A percentile compares a stretch with the other conserved stretches of the same genome.
phyloP scores from a whole-genome alignment of 1,139 yeast genomes.

The Sugiyamaella neomexicana region DNA sequence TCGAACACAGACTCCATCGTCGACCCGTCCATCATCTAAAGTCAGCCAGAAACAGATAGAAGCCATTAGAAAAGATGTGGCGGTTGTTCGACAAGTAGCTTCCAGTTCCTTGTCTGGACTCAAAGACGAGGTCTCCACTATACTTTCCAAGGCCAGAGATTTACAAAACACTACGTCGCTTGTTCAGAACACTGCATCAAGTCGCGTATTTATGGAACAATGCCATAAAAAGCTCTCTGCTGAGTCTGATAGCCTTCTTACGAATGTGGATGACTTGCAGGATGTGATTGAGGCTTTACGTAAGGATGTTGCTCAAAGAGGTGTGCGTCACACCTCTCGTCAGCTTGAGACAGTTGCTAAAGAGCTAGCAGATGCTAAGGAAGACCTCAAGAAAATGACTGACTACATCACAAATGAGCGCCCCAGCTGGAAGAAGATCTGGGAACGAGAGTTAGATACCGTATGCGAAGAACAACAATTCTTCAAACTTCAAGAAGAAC shows the following conservation, averaged over 20 bases:
- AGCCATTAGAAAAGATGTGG: conserved; percentile 55
- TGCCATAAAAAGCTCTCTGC: conserved; percentile 73
- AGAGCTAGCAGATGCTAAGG: conserved; percentile 62
- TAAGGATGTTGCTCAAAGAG: conserved; percentile 89
- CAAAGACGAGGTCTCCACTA: conserved; percentile 46
- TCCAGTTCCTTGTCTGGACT: conserved; percentile 47
- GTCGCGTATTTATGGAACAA: conserved; percentile 70
- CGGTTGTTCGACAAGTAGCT: conserved; percentile 63
- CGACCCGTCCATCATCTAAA: conserved; percentile 14
- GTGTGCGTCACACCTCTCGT: conserved; percentile 76
- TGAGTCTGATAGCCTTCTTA: conserved; percentile 71
- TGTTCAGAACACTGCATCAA: conserved; percentile 49
- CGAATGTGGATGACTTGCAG: conserved; percentile 86
- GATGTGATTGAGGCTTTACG: conserved; percentile 88
- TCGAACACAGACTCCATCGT: conserved; percentile 7
- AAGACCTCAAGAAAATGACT: conserved; percentile 55
- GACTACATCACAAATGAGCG: conserved; percentile 67
- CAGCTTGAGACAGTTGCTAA: conserved; percentile 67
- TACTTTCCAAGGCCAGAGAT: conserved; percentile 51
- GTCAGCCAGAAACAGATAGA: conserved; percentile 26
- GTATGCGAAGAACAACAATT: conserved; percentile 95
- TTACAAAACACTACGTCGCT: conserved; percentile 45
- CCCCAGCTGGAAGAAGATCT: conserved; percentile 83
- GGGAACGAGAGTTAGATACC: conserved; percentile 89
- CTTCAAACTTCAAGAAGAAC: conserved; percentile 83